Evolutionary conservation across 2,329 filamentous ascomycete genomes (phyloP).

Genomic region (Fusarium ramigenum): DNA sequence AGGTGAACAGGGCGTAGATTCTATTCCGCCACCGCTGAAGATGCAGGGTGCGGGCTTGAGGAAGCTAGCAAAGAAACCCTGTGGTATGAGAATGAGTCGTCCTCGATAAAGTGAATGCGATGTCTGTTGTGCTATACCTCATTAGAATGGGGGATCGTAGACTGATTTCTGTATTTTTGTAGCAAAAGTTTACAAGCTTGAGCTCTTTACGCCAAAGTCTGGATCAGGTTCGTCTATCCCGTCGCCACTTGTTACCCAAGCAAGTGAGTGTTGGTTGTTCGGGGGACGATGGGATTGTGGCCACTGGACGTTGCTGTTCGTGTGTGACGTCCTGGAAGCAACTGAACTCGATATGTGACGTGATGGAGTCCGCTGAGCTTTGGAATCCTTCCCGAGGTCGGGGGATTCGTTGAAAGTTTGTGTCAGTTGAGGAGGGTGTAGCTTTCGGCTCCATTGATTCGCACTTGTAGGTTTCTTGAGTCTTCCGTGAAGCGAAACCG

Average conservation of each 20-base stretch:
- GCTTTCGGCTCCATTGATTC: neutral
- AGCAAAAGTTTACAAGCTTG: rapidly evolving
- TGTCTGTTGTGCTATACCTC: too few relatives aligned
- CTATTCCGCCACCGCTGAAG: too few relatives aligned
- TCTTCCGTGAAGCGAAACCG: neutral
- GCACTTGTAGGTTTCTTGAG: rapidly evolving
- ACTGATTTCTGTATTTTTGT: too few relatives aligned
- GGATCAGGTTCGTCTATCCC: rapidly evolving
- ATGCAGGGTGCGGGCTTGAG: too few relatives aligned
- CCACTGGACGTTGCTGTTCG: neutral
- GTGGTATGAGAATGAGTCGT: too few relatives aligned
- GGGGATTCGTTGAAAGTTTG: neutral
- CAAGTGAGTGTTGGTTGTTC: rapidly evolving
- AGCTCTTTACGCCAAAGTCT: neutral
- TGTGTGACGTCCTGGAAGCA: too few relatives aligned
- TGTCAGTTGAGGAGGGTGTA: neutral
- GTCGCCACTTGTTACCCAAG: too few relatives aligned
- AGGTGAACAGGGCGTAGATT: neutral
- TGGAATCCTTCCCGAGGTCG: too few relatives aligned
- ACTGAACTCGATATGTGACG: neutral
- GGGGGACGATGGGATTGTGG: neutral
- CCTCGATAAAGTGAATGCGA: too few relatives aligned
- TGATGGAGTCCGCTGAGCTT: neutral
- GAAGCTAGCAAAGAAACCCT: too few relatives aligned
- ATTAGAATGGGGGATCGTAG: too few relatives aligned